Base-by-base conservation (phyloP, 176 grass and related monocot genomes). In the Echinochloa phyllopogon region DNA sequence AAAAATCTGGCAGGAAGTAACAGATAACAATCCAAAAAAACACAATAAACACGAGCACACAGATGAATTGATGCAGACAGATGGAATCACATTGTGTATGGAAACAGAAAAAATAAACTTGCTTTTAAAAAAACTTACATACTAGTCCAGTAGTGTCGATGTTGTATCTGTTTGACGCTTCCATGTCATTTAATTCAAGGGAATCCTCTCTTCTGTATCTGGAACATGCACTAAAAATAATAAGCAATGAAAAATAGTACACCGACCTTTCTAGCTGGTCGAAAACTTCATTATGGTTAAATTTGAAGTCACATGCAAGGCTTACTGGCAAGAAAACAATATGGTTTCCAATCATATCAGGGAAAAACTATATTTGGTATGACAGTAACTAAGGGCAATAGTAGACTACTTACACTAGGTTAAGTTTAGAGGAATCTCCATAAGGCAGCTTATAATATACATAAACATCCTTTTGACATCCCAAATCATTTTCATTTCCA, bases 61-160 rank as follows among this genome's bases (percentile, higher is more conserved):
- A 51, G 0, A 74, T 18, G 5, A 79, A 75, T n/a, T 50, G 50
- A 89, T 52, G 59, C 68, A 43, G 8, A 50, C 5, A 62, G 27
- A 76, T 47, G 64, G 27, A 75, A 85, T 68, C 33, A 44, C 36
- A 81, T 18, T 23, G 61, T 42, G 50, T 20, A 60, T 74, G 39
- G 29, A 14, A 80, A 66, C 51, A 75, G 77, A 58, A 52, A 86
- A 13, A 83, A 41, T 42, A 67, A 90, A 85, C 60, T 61, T 61
- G 48, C 18, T 71, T 71, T 69, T 14, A 88, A 77, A 21, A 78
- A 52, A 71, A 96, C 93, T 95, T 89, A 99, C 96, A 99, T 65
- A 98, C 93, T 86, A 99, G 90, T 76, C 93, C 93, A 42, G 91
- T 99, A 20, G 91, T 96, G 65, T 99, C 93, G 78, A 96, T 94